Conservation (phyloP, 306 rosid species). For the Fragaria iinumae region DNA sequence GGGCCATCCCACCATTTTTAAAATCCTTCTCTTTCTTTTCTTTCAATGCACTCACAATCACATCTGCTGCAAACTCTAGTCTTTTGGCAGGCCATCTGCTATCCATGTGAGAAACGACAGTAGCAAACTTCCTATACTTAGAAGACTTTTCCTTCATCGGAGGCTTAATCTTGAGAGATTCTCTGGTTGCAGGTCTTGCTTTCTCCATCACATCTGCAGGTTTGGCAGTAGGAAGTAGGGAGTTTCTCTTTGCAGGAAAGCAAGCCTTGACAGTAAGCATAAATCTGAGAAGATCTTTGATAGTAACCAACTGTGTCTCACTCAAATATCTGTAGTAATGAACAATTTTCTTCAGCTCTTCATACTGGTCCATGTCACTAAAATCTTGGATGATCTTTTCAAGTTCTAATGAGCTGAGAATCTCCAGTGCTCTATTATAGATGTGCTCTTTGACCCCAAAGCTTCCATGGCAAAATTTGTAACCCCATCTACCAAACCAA, state of each 20-base stretch:
- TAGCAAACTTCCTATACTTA: constrained; percentile 59
- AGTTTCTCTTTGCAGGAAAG: constrained; percentile 36
- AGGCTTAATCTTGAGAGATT: constrained; percentile 35
- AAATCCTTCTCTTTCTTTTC: constrained; percentile 48
- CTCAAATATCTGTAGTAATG: constrained; percentile 71
- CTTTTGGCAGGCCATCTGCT: constrained; percentile 91
- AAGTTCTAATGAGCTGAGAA: constrained; percentile 56
- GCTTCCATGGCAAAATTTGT: constrained; percentile 68
- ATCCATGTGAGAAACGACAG: constrained; percentile 65
- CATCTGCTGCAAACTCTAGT: constrained; percentile 74
- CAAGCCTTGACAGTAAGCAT: constrained; percentile 78
- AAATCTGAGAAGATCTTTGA: constrained; percentile 71
- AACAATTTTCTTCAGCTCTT: constrained; percentile 62
- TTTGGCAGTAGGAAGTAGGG: constrained; percentile 25
- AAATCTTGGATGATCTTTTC: constrained; percentile 47
- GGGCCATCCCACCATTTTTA: constrained; percentile 68
- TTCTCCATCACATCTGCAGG: constrained; percentile 9
- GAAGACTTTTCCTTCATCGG: constrained; percentile 51
- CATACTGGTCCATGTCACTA: constrained; percentile 25
- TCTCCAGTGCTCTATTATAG: constrained; percentile 54
- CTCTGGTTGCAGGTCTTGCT: constrained; percentile 38
- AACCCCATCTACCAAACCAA: constrained; percentile 96
- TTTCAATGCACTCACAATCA: constrained; percentile 75
- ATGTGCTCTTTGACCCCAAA: constrained; percentile 57
- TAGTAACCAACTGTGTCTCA: constrained; percentile 61